Evolutionary conservation across 108 stramenopile species (phyloP).

Genomic region (Aurantiochytrium sp.): DNA sequence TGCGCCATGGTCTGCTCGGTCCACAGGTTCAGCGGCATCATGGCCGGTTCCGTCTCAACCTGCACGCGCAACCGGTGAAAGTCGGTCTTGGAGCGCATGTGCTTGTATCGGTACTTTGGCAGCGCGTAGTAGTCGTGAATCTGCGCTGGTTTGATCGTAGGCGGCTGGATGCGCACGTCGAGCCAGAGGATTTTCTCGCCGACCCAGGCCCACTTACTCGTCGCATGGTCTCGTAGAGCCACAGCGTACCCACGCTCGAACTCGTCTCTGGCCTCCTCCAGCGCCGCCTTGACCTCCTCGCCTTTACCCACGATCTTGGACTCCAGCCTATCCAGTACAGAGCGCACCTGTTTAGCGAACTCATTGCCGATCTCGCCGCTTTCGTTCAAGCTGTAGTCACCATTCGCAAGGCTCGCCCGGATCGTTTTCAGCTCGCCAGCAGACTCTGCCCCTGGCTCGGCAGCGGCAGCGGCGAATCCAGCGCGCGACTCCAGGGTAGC

Average conservation of each 20-base stretch:
- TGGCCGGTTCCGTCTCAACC: neutral
- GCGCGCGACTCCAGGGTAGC: too few relatives aligned
- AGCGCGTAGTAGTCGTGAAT: constrained; percentile 14
- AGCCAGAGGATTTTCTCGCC: constrained; percentile 24
- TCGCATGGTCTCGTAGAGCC: neutral
- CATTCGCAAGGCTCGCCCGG: neutral
- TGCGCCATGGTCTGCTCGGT: neutral
- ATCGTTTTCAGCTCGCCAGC: neutral
- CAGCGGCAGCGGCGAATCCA: too few relatives aligned
- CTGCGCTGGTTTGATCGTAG: neutral
- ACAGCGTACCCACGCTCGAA: neutral
- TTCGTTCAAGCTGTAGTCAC: neutral
- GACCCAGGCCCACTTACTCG: constrained; percentile 22
- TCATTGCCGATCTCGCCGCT: constrained; percentile 6
- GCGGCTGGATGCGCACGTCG: neutral
- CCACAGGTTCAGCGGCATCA: constrained; percentile 9
- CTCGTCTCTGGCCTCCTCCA: neutral
- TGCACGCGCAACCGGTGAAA: constrained; percentile 1
- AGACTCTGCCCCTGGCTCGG: neutral
- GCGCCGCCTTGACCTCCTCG: too few relatives aligned
- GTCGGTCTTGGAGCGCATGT: constrained; percentile 18
- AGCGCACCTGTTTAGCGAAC: neutral
- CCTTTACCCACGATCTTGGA: too few relatives aligned
- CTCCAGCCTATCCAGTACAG: too few relatives aligned
- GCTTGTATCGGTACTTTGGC: constrained; percentile 28